A percentile compares a stretch with the other conserved stretches of the same genome.
These are phyloP conservation scores for Kazachstania africana DNA, from an alignment of 805 yeast genomes.

Conservation along the genomic window DNA sequence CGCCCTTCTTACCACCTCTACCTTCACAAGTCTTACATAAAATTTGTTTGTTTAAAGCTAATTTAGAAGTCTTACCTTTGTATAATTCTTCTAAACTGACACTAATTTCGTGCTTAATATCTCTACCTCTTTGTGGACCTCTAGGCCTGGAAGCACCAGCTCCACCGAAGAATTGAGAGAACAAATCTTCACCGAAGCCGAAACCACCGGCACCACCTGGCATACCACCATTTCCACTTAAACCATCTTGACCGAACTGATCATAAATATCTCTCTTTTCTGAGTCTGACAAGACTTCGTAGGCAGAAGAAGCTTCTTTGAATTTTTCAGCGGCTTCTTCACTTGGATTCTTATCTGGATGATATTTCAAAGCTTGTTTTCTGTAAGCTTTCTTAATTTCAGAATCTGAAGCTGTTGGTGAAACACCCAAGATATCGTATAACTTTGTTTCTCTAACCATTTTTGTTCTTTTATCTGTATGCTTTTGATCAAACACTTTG, in stretches of 20 bases:
- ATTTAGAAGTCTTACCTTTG: slow-evolving; percentile 87
- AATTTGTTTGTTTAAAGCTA: slow-evolving; percentile 87
- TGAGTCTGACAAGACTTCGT: slow-evolving; percentile 77
- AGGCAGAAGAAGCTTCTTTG: slow-evolving; percentile 79
- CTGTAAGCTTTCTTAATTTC: slow-evolving; percentile 78
- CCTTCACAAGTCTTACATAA: slow-evolving; percentile 86
- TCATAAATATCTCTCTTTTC: slow-evolving; percentile 87
- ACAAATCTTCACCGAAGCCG: slow-evolving; percentile 26
- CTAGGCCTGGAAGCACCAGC: slow-evolving; percentile 49
- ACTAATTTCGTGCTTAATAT: slow-evolving; percentile 76
- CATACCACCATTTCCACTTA: slow-evolving; percentile 62
- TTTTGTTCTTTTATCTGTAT: slow-evolving; percentile 15
- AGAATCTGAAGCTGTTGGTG: slow-evolving; percentile 53
- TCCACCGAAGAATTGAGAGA: slow-evolving; percentile 77
- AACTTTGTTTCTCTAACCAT: slow-evolving; percentile 78
- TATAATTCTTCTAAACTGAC: slow-evolving; percentile 88
- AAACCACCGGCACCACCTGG: slow-evolving; percentile 52
- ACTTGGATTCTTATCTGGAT: slow-evolving; percentile 67
- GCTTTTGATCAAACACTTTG: too few relatives aligned
- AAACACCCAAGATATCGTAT: slow-evolving; percentile 63
- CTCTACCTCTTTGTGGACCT: slow-evolving; percentile 84
- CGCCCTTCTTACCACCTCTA: slow-evolving; percentile 88
- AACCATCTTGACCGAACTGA: slow-evolving; percentile 86
- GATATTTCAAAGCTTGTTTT: slow-evolving; percentile 67
- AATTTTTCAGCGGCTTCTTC: slow-evolving; percentile 93